These are phyloP conservation scores for Echinosophora koreensis DNA, from an alignment of 306 rosid genomes.

Conservation along the genomic window DNA sequence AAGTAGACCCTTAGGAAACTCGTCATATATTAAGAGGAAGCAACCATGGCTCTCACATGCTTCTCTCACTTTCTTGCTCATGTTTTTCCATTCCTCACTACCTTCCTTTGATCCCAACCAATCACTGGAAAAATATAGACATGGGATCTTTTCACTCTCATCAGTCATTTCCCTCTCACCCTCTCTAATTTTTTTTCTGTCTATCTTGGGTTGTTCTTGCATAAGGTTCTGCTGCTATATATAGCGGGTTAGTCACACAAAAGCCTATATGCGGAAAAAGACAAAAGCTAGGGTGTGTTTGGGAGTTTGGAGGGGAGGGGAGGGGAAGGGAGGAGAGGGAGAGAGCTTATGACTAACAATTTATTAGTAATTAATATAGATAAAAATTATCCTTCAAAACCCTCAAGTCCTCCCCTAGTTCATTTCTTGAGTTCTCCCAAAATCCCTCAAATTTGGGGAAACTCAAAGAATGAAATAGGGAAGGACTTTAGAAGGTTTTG, in stretches of 20 bases:
- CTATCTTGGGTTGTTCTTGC: background rate
- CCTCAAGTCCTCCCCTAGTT: too few relatives aligned
- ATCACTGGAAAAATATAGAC: conserved; percentile 37
- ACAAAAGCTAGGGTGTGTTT: too few relatives aligned
- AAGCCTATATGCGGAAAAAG: conserved; percentile 27
- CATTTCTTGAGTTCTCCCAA: too few relatives aligned
- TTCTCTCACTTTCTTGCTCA: conserved; percentile 59
- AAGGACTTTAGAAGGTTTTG: too few relatives aligned
- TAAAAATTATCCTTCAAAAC: too few relatives aligned
- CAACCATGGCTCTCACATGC: conserved; percentile 60
- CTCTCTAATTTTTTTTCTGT: background rate
- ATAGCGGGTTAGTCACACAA: conserved; percentile 4
- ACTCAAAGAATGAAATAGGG: too few relatives aligned
- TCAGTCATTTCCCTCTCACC: conserved; percentile 23
- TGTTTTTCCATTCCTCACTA: conserved; percentile 50
- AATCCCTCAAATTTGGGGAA: too few relatives aligned
- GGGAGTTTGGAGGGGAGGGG: too few relatives aligned
- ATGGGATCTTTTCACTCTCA: conserved; percentile 40
- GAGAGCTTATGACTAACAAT: too few relatives aligned
- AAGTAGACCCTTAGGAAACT: conserved; percentile 6
- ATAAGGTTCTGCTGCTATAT: background rate
- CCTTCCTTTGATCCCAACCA: conserved; percentile 35
- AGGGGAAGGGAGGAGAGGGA: too few relatives aligned
- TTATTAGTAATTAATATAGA: too few relatives aligned
- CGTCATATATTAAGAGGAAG: conserved; percentile 34